Evolutionary conservation across 306 rosid species (phyloP), one percentile per base, ranked within the genome.

Genomic region (Crotalaria pallida): DNA sequence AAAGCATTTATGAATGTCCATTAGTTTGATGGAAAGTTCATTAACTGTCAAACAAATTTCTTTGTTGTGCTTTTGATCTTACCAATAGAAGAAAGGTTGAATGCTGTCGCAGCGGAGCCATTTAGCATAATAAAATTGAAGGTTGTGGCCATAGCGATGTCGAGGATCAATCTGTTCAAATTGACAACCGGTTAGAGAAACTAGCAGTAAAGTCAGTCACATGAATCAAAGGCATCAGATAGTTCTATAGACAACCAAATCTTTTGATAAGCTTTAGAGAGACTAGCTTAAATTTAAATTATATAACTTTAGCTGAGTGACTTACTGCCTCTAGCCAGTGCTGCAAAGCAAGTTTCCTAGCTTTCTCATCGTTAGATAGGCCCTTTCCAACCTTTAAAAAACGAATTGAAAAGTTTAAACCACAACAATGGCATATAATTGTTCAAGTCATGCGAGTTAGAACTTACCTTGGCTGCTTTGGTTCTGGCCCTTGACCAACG

Each of bases 271-370:
- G 41, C 41, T 55, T 24, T n/a, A 52, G 33, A 23, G 52, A 69
- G 22, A 21, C 50, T 1, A 22, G 15, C 7, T 50, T 22, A 62
- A 57, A 48, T 44, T 52, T 10, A 33, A 66, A 71, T 26, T 62
- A 12, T 15, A 53, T 10, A 8, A 23, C 13, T 43, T 45, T 53
- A 48, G 50, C 23, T 19, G 56, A 55, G 36, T 18, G 56, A 88
- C 96, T 88, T 79, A 88, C 98, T 58, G 98, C 98, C 83, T 93
- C 98, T 57, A 93, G 93, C 96, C 98, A 90, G 58, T 93, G 96
- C 74, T 88, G 90, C 79, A 93, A 79, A 24, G 98, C 93, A 65
- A 92, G 98, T 73, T 92, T 92, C 9, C 79, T 86, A 50, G 98
- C 96, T 66, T 79, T 92, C 78, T 45, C 76, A 63, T 88, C 93